A percentile compares a stretch with the other conserved stretches of the same genome.
phyloP scores from a whole-genome alignment of 2,329 filamentous ascomycete species.

The Zopfia rhizophila region DNA sequence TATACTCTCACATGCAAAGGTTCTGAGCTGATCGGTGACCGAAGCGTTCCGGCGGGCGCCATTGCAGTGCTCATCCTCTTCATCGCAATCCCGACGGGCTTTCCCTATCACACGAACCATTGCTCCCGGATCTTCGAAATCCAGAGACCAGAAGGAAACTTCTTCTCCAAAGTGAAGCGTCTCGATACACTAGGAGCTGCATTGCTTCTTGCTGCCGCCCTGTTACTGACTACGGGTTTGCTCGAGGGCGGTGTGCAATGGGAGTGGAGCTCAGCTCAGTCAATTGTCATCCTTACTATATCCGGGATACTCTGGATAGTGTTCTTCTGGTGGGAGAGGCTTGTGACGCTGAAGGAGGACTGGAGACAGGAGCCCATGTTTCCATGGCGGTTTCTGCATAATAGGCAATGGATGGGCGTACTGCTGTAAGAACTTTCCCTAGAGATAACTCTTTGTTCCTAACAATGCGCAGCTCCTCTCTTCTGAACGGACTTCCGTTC shows the following conservation, averaged over 20 bases:
- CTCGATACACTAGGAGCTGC: slow-evolving; percentile 17
- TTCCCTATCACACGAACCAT: no score
- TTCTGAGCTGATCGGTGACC: no score
- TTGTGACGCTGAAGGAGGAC: slow-evolving; percentile 4
- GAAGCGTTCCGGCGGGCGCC: slow-evolving; percentile 2
- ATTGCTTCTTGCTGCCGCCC: slow-evolving; percentile 15
- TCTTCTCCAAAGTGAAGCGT: no score
- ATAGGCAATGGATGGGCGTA: slow-evolving; percentile 6
- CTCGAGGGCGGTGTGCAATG: slow-evolving; percentile 16
- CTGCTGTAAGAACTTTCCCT: no score
- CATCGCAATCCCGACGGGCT: slow-evolving; percentile 3
- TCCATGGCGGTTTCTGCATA: slow-evolving; percentile 15
- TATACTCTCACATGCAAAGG: no score
- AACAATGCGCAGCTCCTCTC: no score
- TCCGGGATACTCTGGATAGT: slow-evolving; percentile 17
- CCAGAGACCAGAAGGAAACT: no score
- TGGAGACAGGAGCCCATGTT: slow-evolving; percentile 8
- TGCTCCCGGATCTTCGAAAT: no score
- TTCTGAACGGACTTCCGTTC: slow-evolving; percentile 7
- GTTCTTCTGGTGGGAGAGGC: slow-evolving; percentile 12
- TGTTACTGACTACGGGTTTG: slow-evolving; percentile 15
- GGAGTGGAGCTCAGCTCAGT: slow-evolving; percentile 11
- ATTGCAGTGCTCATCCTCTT: neutral
- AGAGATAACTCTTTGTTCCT: no score
- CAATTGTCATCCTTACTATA: slow-evolving; percentile 5